Evolutionary conservation across 495 filamentous ascomycete genomes (phyloP), one percentile per base, ranked within the genome.

Genomic region (Xylaria grammica): DNA sequence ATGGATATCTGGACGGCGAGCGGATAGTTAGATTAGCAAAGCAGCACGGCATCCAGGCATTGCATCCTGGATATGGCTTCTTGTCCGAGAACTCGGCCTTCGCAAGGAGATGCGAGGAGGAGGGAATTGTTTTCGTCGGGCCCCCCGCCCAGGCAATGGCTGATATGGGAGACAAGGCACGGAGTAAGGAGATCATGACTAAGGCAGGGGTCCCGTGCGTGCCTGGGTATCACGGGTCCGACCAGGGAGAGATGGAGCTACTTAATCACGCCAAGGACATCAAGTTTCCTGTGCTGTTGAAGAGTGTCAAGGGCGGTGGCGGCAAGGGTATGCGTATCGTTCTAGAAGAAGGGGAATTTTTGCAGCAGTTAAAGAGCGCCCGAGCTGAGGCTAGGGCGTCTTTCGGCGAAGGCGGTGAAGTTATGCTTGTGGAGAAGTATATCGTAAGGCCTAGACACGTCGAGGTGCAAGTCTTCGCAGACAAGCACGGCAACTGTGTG

Each of bases 271-370:
- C 95, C 19, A 84, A 86, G 63, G 87, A 90, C 70, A 92, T 98
- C 72, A 87, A 87, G 61, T 99, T 93, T 65, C 95, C 95, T 0
- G 96, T 99, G 17, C 84, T 99, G 17, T 85, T 99, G 45, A 99
- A 99, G 80, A 96, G 96, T 40, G 93, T 98, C 60, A 96, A 94
- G 74, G 95, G 95, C 1, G 95, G 95, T 38, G 95, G 95, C 60
- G 95, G 95, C 15, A 99, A 99, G 75, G 95, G 95, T n/a, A 99
- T 99, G 95, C 84, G 95, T n/a, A 97, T 98, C 69, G 92, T 90
- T 7, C 74, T 81, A 57, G 86, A 79, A 1, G 86, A 90, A 32
- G 82, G 83, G 1, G 93, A 94, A 64, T 98, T 99, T 69, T 79
- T 88, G 40, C 85, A 87, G 13, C 92, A 97, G 72, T 77, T 99